Percentiles rank a stretch among this genome's conserved stretches.
Conservation (phyloP, 495 filamentous ascomycete genomes). For the Daldinia decipiens region DNA sequence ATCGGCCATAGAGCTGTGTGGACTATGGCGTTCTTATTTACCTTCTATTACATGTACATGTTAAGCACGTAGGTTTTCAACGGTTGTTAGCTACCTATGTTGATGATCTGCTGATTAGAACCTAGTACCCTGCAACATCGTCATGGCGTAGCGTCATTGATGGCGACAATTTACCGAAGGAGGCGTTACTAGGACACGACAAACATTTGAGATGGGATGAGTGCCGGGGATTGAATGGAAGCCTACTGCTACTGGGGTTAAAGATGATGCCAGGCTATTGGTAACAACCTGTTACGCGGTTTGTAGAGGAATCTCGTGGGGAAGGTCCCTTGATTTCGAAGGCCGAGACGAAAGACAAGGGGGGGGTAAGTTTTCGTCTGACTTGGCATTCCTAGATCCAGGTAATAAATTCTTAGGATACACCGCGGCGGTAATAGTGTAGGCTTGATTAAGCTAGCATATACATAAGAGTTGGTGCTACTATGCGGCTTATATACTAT, state of each 20-base stretch:
- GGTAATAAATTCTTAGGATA: conserved; percentile 30
- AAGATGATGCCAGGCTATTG: conserved; percentile 18
- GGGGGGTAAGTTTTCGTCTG: conserved; percentile 23
- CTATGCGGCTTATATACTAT: conserved; percentile 39
- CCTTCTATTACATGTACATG: background rate
- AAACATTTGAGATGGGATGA: conserved; percentile 22
- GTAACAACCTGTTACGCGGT: conserved; percentile 33
- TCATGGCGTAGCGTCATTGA: conserved; percentile 7
- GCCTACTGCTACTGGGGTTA: conserved; percentile 12
- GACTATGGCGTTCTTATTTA: background rate
- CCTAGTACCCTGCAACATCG: conserved; percentile 12
- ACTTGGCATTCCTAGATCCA: conserved; percentile 39
- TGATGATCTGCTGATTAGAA: conserved; percentile 2
- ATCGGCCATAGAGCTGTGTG: background rate
- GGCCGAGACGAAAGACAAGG: conserved; percentile 25
- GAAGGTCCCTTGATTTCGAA: conserved; percentile 18
- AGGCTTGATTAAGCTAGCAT: conserved; percentile 27
- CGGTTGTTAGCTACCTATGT: background rate
- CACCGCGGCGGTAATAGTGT: conserved; percentile 18
- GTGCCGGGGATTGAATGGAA: conserved; percentile 14
- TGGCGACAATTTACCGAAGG: conserved; percentile 12
- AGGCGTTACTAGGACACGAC: conserved; percentile 14
- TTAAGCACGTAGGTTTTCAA: background rate
- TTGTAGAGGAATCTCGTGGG: conserved; percentile 33
- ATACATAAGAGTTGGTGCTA: conserved; percentile 23